A percentile compares a stretch with the other conserved stretches of the same genome.
These are phyloP conservation scores for Fraxinus paxiana DNA, from an alignment of 305 asterid species.

Conservation along the genomic window DNA sequence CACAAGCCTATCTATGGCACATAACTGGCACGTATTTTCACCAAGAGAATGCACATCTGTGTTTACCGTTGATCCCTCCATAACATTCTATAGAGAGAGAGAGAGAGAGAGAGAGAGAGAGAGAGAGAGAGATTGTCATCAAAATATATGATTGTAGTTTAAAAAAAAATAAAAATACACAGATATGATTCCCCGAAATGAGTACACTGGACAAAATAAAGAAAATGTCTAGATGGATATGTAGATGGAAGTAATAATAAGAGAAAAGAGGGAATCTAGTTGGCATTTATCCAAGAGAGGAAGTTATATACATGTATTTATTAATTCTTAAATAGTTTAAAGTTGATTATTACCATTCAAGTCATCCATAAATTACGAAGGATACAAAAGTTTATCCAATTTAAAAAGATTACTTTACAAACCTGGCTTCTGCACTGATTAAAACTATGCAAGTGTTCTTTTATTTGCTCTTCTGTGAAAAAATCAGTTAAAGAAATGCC, in stretches of 20 bases:
- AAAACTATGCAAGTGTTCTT: constrained; percentile 56
- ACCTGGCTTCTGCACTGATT: constrained; percentile 39
- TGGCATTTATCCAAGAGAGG: not conserved
- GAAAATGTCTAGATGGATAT: not conserved
- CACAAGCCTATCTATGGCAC: constrained; percentile 37
- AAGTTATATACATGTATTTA: not conserved
- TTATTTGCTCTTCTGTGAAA: constrained; percentile 53
- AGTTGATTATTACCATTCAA: not conserved
- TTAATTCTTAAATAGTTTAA: not conserved
- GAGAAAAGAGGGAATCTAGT: not conserved
- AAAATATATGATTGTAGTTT: constrained; percentile 6
- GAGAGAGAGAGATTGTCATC: not conserved
- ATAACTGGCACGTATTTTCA: constrained; percentile 56
- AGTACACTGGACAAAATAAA: not conserved
- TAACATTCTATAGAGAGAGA: constrained; percentile 18
- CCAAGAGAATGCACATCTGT: constrained; percentile 20
- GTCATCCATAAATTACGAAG: not conserved
- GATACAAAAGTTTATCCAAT: not conserved
- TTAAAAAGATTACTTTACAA: constrained; percentile 20
- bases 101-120: constrained; percentile 2
- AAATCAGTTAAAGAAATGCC: constrained; percentile 57
- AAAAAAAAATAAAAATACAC: not conserved
- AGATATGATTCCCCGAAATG: not conserved
- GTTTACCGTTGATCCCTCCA: constrained; percentile 26
- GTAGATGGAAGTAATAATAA: not conserved